These are phyloP conservation scores for Cladosporium colombiae DNA, from an alignment of 2,329 filamentous ascomycete species.

Conservation along the genomic window DNA sequence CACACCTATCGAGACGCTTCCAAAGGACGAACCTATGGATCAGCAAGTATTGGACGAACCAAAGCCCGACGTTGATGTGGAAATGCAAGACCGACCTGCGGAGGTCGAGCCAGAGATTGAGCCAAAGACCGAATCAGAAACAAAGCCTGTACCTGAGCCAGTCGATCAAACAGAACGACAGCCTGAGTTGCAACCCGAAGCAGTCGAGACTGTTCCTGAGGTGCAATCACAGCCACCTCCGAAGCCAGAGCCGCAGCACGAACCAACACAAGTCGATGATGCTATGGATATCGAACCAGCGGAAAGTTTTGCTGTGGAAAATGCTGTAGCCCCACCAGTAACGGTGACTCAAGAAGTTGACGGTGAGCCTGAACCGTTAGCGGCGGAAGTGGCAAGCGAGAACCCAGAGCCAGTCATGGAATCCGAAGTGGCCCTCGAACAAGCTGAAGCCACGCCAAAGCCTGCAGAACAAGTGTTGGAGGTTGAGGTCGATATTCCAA, in stretches of 20 bases:
- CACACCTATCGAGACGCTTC: background rate
- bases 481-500: background rate
- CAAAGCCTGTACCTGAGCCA: background rate
- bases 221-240: background rate
- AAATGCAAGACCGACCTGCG: conserved; percentile 10
- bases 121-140: background rate
- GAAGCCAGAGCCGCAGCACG: background rate
- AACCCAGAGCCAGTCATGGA: background rate
- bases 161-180: background rate
- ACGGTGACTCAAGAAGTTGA: background rate
- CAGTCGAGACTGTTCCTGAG: conserved; percentile 1
- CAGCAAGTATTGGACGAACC: background rate
- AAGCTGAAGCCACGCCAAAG: background rate
- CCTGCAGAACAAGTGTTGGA: conserved; percentile 1
- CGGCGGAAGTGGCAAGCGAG: background rate
- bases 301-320: background rate
- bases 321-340: background rate
- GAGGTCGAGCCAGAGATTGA: background rate
- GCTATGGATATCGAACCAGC: conserved; percentile 3
- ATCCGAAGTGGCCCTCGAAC: background rate
- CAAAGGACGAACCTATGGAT: background rate
- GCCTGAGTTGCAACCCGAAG: background rate
- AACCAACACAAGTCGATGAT: background rate
- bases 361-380: background rate
- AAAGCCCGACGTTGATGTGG: conserved; percentile 1